Base-by-base conservation (phyloP, 805 yeast genomes). In the Clavispora carvajalis region DNA sequence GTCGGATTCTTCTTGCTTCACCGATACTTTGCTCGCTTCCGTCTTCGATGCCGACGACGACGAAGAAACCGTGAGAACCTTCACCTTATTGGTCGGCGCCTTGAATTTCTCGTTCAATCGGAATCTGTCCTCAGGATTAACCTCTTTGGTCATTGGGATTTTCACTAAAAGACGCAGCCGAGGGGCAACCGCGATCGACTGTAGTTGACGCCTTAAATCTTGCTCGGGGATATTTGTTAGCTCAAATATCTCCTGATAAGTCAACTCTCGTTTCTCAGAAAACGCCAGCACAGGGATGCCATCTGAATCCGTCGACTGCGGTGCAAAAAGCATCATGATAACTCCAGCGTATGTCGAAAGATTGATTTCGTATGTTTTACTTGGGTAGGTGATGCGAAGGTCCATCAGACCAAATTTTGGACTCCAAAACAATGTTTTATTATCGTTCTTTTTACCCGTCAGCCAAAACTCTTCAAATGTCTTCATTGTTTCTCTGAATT, bases 351-450 rank as follows among this genome's bases (percentile, higher is more conserved):
- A 79, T 0, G 95, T 73, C 0, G 96, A 82, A 77, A 89, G 73
- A 46, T 80, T 85, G 33, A 90, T 74, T 43, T 85, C 90, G 54
- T 91, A 90, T 1, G 82, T 75, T 36, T 77, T 74, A 23, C 79
- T 74, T 5, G 82, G 80, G 49, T 82, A 85, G 25, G 80, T 72
- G 51, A 84, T 80, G 38, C 84, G 71, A 40, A 91, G 69, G 52
- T 90, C 97, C 43, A 87, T 81, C 5, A 86, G 78, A 5, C 96
- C 95, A 54, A 86, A 76, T 48, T 80, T 80, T 18, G 90, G 86
- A 26, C 88, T 81, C 97, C 97, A 93, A 41, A 53, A 67, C 37
- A 69, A 54, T 4, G 71, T 57, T 46, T 69, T 69, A 44, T 63
- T 69, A 36, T 64, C 67, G 45, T 69, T 68, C 38, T 62, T 60